Evolutionary conservation across 75 land plant species (phyloP), one percentile per base, ranked within the genome.

Genomic region (Pseudotsuga menziesii): DNA sequence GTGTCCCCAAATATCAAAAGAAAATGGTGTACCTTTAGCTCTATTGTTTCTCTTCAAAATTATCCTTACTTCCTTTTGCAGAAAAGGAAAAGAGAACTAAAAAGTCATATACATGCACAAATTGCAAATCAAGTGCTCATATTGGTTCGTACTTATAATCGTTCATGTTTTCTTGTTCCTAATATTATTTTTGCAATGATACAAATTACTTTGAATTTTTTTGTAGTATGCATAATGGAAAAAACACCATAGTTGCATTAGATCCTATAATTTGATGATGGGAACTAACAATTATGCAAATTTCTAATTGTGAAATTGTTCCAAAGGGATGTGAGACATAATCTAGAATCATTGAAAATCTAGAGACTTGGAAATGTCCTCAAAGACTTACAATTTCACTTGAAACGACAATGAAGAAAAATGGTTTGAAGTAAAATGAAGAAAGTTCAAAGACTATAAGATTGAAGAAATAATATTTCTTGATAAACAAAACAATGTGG

Each of bases 11-110:
- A 6, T 7, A 17, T 69, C 72, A 69, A 69, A 69, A 41, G 23
- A 39, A 69, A 20, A 69, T 39, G 72, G 72, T 69, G 22, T 69
- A 52, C 72, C 72, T 69, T 44, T 35, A 69, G 22, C 41, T n/a
- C 20, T 23, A n/a, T 29, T 44, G 5, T 1, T 32, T 39, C 41
- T 32, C n/a, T 22, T 39, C 2, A 39, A 36, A 11, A 69, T 39
- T 69, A 7, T 39, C 48, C 72, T 69, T n/a, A 23, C 19, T 20
- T 39, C 3, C 48, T 5, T 44, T 69, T 69, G 5, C 48, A 39
- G n/a, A 67, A 67, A 22, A 39, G 44, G 52, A 39, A 41, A 69
- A 69, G 6, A 69, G 12, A n/a, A 69, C 7, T n/a, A 20, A 39
- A 69, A 69, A 36, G 22, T n/a, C 19, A 35, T 2, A 23, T 20